Evolutionary conservation across 1,284 basidiomycete species (phyloP), one percentile per base, ranked within the genome.

Genomic region (Trametes sp.): DNA sequence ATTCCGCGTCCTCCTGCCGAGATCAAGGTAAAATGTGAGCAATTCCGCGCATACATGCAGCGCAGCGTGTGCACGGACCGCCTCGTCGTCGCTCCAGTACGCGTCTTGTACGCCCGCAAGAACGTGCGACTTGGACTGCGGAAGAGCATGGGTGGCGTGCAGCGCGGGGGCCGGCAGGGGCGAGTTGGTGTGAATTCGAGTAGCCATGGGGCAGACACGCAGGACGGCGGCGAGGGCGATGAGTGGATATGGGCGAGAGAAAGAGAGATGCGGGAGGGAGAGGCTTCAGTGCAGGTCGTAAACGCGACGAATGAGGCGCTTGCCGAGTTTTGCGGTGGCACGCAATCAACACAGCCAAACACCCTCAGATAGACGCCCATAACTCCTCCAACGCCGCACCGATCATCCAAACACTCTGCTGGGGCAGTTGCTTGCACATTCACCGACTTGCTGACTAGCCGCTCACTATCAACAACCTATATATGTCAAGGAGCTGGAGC

Each of bases 11-110:
- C 78, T 99, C 98, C 95, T 98, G 67, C 1, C 68, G 62, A 16
- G 2, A 14, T n/a, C 9, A 24, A 14, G 6, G 7, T 26, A 19
- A 3, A 13, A 19, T 2, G 11, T 62, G 42, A 62, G 41, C 28
- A 41, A 35, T 23, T 29, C 10, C 13, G 29, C 38, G 48, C 62
- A 60, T 61, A 69, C 42, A 58, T 4, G 28, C 16, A 45, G 49
- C 24, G 41, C 16, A 45, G n/a, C 36, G 10, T 45, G 11, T 35
- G 13, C 31, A 69, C 74, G 60, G 59, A 75, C 75, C 51, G 74
- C 74, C 68, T 98, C 96, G 77, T 98, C 96, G 77, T 98, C 95
- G 76, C 93, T 96, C 96, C 96, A 98, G 75, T 96, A 96, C 82
- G 96, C 96, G 89, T 98, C 96, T 78, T 97, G 96, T 45, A 98